Conservation (phyloP, 768 basidiomycete genomes). For the Termitomyces sp. region DNA sequence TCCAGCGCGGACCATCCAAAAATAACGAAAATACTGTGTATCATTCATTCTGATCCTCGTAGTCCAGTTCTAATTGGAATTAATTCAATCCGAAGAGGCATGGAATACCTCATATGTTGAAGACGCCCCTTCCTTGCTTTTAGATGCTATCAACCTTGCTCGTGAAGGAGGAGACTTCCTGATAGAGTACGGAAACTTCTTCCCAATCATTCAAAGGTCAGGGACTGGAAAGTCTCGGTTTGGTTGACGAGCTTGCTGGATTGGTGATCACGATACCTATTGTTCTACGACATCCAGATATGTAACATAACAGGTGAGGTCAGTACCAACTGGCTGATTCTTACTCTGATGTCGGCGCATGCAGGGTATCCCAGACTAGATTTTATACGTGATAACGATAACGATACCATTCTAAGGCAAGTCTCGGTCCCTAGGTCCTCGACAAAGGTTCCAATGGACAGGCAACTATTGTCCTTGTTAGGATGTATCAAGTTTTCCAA, state of each 20-base stretch:
- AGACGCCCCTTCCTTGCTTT: neutral
- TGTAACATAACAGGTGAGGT: neutral
- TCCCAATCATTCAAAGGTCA: neutral
- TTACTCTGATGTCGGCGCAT: neutral
- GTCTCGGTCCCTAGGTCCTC: neutral
- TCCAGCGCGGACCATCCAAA: neutral
- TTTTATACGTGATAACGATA: neutral
- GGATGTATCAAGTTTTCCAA: neutral
- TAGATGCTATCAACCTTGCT: neutral
- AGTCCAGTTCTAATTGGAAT: neutral
- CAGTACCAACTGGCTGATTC: neutral
- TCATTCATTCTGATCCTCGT: neutral
- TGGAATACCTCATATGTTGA: neutral
- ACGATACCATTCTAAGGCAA: neutral
- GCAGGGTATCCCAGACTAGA: neutral
- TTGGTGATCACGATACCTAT: neutral
- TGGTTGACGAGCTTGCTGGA: neutral
- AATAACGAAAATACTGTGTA: neutral
- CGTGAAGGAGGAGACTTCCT: neutral
- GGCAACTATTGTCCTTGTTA: neutral
- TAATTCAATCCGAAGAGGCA: neutral
- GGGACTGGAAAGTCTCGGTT: neutral
- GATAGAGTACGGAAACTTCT: neutral
- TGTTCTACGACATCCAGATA: neutral
- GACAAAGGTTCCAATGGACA: neutral